Evolutionary conservation across 345 rosid species (phyloP), one percentile per base, ranked within the genome.

Genomic region (Trapa bicornis): DNA sequence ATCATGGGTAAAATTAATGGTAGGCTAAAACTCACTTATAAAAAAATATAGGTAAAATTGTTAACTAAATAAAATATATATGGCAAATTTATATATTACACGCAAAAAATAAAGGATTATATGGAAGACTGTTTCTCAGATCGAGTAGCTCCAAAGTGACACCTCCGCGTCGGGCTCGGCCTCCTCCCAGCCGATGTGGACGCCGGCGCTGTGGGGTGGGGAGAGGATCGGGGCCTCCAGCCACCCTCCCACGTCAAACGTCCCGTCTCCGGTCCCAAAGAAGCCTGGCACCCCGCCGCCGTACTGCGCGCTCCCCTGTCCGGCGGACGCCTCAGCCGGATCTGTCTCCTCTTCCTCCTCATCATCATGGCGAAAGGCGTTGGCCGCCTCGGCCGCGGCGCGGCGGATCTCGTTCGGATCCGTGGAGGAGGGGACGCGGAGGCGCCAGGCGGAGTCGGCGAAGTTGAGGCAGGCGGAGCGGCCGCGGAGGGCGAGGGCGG

Each of bases 401-500:
- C 0, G 32, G 37, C 73, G 85, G 37, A 82, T 81, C 13, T 75
- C 87, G 35, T 47, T 65, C 4, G 78, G 42, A 12, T 75, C 67
- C 2, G 47, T 47, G 16, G 86, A 79, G 61, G 33, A 66, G 0
- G 82, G 76, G 33, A 70, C 71, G 0, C 77, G 80, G 71, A 81
- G 65, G n/a, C 74, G 63, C 70, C 69, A 67, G 9, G 76, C 79
- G 3, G 76, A 60, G 65, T 78, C 78, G 0, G 85, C 83, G 48
- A 85, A 85, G 61, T 85, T 82, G 41, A 85, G 70, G 5, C 80
- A 69, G 16, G 83, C 85, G 6, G 76, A 61, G 8, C 71, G 75
- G 29, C 86, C 83, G 32, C 82, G 71, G 39, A 85, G 75, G 0
- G 86, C 84, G 50, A 74, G 67, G 3, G 77, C 86, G 0, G 86